Evolutionary conservation across 2,329 filamentous ascomycete species (phyloP), one percentile per base, ranked within the genome.

Genomic region (Fusarium tjaetaba): DNA sequence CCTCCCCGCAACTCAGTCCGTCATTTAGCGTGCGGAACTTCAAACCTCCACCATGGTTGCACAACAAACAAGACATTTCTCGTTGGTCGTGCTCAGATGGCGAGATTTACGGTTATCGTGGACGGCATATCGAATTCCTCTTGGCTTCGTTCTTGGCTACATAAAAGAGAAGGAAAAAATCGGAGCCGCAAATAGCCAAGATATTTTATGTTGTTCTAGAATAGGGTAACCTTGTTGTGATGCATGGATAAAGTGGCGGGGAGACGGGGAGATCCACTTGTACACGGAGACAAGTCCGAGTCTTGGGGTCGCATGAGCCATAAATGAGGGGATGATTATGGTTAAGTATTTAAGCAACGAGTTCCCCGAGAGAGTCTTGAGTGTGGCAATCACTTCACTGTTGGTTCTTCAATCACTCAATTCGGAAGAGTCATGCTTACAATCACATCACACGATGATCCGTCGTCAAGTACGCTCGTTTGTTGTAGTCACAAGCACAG

Each of bases 131-230:
- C 7, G 3, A 5, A n/a, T 24, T 2, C 30, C 24, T 11, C 49
- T 61, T 57, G 49, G 38, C 59, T 16, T 11, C 7, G 3, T 7
- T 49, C 32, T 49, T 51, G 41, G 55, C 55, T 58, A 49, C 43
- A 41, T 46, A 5, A 18, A 14, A 36, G 24, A 38, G 32, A 38
- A 43, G 59, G 59, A 24, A 61, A 36, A 45, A 57, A 43, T 43
- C 59, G 59, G 59, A 61, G 30, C 49, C 38, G 38, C 59, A 57
- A 43, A 43, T 42, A 5, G 39, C 49, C 59, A 61, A 57, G 39
- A 56, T 26, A 38, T 61, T 13, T 22, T 55, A 1, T 24, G 22
- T 55, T 24, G 20, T 45, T 42, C 49, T 30, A n/a, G 39, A 41
- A 28, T 61, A 61, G 59, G 49, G 49, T 57, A 58, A 43, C 38